These are phyloP conservation scores for Mrakia frigida DNA, from an alignment of 768 basidiomycete species.

Conservation along the genomic window DNA sequence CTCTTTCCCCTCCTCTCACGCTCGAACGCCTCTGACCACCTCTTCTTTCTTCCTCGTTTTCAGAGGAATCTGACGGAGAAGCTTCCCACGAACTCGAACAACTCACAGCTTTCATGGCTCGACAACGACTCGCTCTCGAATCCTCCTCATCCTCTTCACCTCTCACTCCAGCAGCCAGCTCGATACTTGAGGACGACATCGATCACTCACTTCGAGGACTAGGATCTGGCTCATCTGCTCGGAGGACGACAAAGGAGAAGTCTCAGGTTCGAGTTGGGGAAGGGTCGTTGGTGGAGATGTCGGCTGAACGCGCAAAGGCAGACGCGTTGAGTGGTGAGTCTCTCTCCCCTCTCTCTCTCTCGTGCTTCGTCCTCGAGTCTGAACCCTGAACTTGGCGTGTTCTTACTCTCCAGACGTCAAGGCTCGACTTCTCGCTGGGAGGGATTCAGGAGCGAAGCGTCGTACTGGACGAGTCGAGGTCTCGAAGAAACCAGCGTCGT, in stretches of 20 bases:
- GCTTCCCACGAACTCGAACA: conserved; percentile 2
- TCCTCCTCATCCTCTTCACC: background rate
- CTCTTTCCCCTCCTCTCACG: background rate
- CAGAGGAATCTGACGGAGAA: conserved; percentile 10
- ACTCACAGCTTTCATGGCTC: conserved; percentile 3
- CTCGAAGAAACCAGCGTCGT: background rate
- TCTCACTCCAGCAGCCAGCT: background rate
- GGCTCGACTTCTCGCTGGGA: conserved; percentile 13
- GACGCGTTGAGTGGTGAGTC: conserved; percentile 5
- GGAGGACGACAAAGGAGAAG: background rate
- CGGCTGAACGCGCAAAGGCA: background rate
- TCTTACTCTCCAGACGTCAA: background rate
- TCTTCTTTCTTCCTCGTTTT: background rate
- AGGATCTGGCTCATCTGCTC: background rate
- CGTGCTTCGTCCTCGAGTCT: background rate
- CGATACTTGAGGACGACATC: conserved; percentile 11
- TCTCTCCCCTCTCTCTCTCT: background rate
- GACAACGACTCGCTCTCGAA: conserved; percentile 6
- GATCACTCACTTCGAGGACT: background rate
- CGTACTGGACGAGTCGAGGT: background rate
- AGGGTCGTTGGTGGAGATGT: background rate
- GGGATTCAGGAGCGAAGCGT: background rate
- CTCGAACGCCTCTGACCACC: background rate
- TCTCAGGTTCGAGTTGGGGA: background rate
- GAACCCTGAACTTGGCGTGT: background rate